phyloP scores from a whole-genome alignment of 108 stramenopile species.

The Cyclotella baltica region DNA sequence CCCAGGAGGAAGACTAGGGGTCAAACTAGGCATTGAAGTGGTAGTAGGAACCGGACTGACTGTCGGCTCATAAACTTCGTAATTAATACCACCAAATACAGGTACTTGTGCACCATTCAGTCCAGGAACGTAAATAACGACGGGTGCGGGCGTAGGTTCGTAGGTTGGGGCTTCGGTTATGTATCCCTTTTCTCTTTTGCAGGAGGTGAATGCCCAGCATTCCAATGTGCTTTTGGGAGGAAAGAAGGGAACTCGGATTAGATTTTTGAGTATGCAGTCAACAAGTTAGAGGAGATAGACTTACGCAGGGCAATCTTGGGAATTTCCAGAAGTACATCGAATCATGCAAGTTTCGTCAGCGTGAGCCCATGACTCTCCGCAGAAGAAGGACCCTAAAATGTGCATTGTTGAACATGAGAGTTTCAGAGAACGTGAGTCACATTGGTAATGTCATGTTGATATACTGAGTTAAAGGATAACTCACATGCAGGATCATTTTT shows the following conservation, averaged over 20 bases:
- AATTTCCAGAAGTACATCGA: slow-evolving; percentile 45
- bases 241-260: background rate
- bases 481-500: slow-evolving; percentile 29
- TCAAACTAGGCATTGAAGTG: slow-evolving; percentile 28
- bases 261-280: background rate
- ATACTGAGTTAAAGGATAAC: background rate
- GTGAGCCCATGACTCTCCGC: slow-evolving; percentile 52
- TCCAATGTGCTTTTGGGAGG: slow-evolving; percentile 29
- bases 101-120: slow-evolving; percentile 48
- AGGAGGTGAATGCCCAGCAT: slow-evolving; percentile 53
- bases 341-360: slow-evolving; percentile 46
- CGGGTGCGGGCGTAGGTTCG: slow-evolving; percentile 31
- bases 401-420: background rate
- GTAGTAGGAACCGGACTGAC: slow-evolving; percentile 39
- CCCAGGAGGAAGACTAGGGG: slow-evolving; percentile 45
- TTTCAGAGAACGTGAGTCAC: background rate
- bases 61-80: slow-evolving; percentile 23
- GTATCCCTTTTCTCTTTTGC: slow-evolving; percentile 42
- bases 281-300: background rate
- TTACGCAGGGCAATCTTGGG: slow-evolving; percentile 50
- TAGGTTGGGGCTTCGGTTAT: slow-evolving; percentile 27
- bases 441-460: background rate
- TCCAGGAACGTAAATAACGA: slow-evolving; percentile 39
- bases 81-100: slow-evolving; percentile 47
- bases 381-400: slow-evolving; percentile 32